A percentile compares a stretch with the other conserved stretches of the same genome.
Evolutionary conservation across 75 land plant genomes (phyloP).

Genomic region (Pinus taeda): DNA sequence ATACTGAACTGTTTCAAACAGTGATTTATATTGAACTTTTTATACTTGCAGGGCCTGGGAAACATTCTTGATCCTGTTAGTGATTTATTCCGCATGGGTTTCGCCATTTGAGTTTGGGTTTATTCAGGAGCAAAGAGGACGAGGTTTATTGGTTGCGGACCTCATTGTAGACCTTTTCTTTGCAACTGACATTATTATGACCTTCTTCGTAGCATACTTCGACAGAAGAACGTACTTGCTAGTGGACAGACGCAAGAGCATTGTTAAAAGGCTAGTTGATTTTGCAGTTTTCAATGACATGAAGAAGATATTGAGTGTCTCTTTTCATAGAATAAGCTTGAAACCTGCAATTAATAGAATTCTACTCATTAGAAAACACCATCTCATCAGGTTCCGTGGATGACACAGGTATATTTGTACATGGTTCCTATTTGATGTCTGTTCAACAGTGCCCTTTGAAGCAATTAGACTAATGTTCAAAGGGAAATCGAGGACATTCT

Average conservation of each 20-base stretch:
- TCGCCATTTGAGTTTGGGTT: constrained; percentile 39
- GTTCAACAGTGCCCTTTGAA: constrained; percentile 41
- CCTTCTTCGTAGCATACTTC: constrained; percentile 56
- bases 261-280: constrained; percentile 28
- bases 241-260: constrained; percentile 22
- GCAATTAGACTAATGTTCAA: constrained; percentile 29
- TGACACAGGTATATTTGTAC: constrained; percentile 28
- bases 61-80: no score
- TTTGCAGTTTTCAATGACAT: no score
- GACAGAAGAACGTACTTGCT: constrained; percentile 39
- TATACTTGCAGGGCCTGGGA: no score
- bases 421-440: constrained; percentile 46
- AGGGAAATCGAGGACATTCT: constrained; percentile 19
- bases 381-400: no score
- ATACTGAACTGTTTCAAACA: no score
- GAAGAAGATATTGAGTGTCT: no score
- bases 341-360: no score
- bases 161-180: constrained; percentile 44
- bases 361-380: no score
- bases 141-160: constrained; percentile 21
- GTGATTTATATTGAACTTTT: no score
- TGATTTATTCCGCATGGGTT: no score
- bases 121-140: constrained; percentile 13
- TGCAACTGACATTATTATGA: constrained; percentile 44
- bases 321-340: no score